Evolutionary conservation across 306 rosid species (phyloP).

Genomic region (Hylodesmum podocarpum): DNA sequence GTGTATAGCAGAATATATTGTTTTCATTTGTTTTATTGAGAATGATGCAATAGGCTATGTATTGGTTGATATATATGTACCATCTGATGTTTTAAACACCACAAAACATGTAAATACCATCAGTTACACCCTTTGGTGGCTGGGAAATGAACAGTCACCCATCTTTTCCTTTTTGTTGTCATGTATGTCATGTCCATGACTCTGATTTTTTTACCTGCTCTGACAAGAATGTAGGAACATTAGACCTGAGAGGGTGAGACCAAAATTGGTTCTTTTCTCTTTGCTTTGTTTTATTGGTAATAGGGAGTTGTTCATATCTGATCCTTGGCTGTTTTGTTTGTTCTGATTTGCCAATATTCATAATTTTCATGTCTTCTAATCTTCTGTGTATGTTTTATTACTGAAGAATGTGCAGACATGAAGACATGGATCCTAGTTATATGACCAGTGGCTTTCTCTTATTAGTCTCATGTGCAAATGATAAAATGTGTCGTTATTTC

Average conservation of each 20-base stretch:
- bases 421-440: not conserved
- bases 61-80: not conserved
- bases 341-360: not conserved
- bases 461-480: not conserved
- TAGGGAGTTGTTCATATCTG: not conserved
- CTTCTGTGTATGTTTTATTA: not conserved
- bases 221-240: not conserved
- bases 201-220: not conserved
- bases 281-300: not conserved
- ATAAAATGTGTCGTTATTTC: not conserved
- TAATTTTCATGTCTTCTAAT: not conserved
- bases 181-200: not conserved
- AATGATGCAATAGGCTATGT: not conserved
- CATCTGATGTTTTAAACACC: not conserved
- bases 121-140: not conserved
- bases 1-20: not conserved
- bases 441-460: not conserved
- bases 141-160: conserved; percentile 10
- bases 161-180: not conserved
- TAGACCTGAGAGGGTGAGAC: not conserved
- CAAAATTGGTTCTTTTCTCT: not conserved
- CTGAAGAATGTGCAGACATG: not conserved
- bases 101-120: not conserved
- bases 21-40: not conserved
- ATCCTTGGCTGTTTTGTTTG: conserved; percentile 8